Conservation (phyloP, 2,329 filamentous ascomycete species). For the Calcarisporium arbuscula region DNA sequence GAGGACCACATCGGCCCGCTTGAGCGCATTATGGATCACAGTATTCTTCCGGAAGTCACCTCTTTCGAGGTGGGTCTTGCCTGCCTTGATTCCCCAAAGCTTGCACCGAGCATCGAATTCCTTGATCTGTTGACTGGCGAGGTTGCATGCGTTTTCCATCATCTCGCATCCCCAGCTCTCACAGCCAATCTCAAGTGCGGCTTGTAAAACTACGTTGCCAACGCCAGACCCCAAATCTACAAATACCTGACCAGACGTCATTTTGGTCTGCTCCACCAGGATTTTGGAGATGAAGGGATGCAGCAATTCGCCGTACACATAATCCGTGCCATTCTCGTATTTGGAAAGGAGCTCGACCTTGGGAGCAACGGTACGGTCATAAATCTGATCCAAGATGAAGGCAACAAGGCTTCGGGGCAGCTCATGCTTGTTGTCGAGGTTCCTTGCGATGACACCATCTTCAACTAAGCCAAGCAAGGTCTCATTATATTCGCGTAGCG, state of each 20-base stretch:
- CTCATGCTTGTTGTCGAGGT: conserved; percentile 62
- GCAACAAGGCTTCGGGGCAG: conserved; percentile 68
- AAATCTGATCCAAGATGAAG: conserved; percentile 80
- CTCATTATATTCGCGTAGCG: conserved; percentile 72
- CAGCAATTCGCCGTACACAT: conserved; percentile 89
- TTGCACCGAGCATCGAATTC: conserved; percentile 83
- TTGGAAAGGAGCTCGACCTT: conserved; percentile 75
- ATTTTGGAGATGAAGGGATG: conserved; percentile 79
- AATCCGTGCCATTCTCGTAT: conserved; percentile 86
- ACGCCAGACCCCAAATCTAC: conserved; percentile 94
- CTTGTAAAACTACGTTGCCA: conserved; percentile 91
- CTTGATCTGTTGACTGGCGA: conserved; percentile 71
- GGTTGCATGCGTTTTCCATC: conserved; percentile 82
- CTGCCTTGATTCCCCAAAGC: conserved; percentile 81
- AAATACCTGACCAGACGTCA: conserved; percentile 81
- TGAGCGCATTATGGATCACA: conserved; percentile 65
- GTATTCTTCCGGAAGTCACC: conserved; percentile 77
- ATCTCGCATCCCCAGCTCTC: conserved; percentile 96
- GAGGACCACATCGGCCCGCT: conserved; percentile 86
- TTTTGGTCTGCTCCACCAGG: conserved; percentile 65
- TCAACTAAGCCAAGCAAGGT: conserved; percentile 58
- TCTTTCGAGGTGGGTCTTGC: conserved; percentile 69
- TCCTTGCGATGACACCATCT: conserved; percentile 65
- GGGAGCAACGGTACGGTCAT: conserved; percentile 86
- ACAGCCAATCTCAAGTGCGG: conserved; percentile 86